Evolutionary conservation across 140 eudicot species (phyloP), one percentile per base, ranked within the genome.

Genomic region (Flaveria floridana): DNA sequence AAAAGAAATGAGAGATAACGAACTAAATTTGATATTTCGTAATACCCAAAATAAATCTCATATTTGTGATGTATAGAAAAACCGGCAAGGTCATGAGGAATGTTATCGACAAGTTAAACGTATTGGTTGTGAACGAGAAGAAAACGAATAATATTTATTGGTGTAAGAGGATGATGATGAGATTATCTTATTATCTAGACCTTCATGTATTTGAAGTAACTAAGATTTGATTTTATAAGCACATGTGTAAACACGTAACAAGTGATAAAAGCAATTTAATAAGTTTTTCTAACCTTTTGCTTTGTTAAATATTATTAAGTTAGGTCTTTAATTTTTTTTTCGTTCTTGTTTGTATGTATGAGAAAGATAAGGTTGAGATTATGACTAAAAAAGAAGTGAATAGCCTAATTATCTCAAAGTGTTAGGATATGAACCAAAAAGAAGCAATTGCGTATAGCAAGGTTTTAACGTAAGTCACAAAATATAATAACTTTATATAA

Each of bases 381-480:
- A 41, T 65, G n/a, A 34, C 15, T 19, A 21, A 28, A 28, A 56
- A 25, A 59, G n/a, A 28, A n/a, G 48, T 12, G 28, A 37, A 15
- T 6, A n/a, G 70, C 21, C 70, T 65, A 39, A 65, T 39, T 7
- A 65, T 65, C 44, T 64, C 25, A 64, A 64, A 64, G 37, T 47
- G 48, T 64, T 64, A 13, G 14, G n/a, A 34, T 30, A 30, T 30
- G 23, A 37, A 18, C 48, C 7, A 44, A 44, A 44, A 44, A 8
- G 14, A 44, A 8, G 13, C 50, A 44, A 44, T 6, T 34, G 41
- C 41, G 7, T 34, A 44, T 7, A 44, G 50, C 50, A 44, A 7
- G 50, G 50, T 44, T 8, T 44, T 44, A 44, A 44, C 13, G 2
- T 9, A 34, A 44, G 50, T 44, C 13, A 1, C 41, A 34, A 4